These are phyloP conservation scores for Grosmannia clavigera DNA, from an alignment of 2,329 filamentous ascomycete genomes.

Conservation along the genomic window DNA sequence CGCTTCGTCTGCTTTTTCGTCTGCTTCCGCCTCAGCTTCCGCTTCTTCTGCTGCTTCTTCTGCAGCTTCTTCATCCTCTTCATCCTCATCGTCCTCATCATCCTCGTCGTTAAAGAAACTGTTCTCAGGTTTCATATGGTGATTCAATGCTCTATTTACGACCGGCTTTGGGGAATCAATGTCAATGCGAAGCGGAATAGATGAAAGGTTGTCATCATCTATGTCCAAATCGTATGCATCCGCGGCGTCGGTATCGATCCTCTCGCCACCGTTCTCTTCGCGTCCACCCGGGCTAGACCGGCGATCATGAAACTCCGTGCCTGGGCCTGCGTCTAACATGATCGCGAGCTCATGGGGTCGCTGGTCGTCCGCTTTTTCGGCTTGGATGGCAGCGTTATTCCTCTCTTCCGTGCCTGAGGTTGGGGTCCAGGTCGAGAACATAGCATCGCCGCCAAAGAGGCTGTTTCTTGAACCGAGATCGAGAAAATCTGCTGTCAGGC, in stretches of 20 bases:
- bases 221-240: neutral
- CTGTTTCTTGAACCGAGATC: constrained; percentile 12
- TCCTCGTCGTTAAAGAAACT: neutral
- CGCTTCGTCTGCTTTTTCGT: neutral
- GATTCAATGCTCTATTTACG: neutral
- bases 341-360: neutral
- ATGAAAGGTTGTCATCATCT: neutral
- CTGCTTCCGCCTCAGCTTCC: neutral
- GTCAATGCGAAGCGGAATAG: constrained; percentile 1
- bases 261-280: neutral
- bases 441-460: constrained; percentile 14
- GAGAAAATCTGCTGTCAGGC: constrained; percentile 11
- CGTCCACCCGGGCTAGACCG: neutral
- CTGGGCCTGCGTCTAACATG: neutral
- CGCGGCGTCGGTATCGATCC: constrained; percentile 3
- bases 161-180: neutral
- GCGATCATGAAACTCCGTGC: neutral
- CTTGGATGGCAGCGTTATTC: neutral
- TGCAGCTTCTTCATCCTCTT: neutral
- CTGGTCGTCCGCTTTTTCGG: constrained; percentile 4
- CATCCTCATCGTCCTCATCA: neutral
- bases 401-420: neutral
- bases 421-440: neutral
- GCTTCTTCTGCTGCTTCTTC: too few relatives aligned
- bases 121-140: neutral